Conservation (phyloP, 495 filamentous ascomycete species). For the Sphaerosporella brunnea region DNA sequence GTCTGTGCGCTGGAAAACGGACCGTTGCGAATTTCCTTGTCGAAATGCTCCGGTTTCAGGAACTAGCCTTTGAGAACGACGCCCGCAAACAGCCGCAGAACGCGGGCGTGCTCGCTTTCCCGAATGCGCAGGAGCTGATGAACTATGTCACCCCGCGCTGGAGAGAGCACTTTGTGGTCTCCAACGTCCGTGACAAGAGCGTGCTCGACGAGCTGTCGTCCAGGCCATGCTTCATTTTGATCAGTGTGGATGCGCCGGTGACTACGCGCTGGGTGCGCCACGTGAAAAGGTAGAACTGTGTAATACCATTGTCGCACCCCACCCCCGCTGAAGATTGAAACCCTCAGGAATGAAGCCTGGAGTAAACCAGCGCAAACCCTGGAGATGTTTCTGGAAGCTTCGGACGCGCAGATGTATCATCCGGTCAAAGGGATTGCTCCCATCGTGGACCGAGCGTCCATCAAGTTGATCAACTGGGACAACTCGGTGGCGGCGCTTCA, state of each 20-base stretch:
- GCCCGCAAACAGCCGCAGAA: constrained; percentile 19
- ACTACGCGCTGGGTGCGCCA: constrained; percentile 65
- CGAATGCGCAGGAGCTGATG: constrained; percentile 43
- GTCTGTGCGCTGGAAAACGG: constrained; percentile 77
- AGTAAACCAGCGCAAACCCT: background rate
- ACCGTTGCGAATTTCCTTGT: constrained; percentile 71
- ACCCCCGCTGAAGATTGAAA: too few relatives aligned
- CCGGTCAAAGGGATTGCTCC: constrained; percentile 44
- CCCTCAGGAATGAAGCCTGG: too few relatives aligned
- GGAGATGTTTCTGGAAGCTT: constrained; percentile 57
- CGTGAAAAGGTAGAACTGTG: constrained; percentile 27
- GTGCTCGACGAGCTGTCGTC: constrained; percentile 53
- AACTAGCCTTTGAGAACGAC: background rate
- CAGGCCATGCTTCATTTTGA: constrained; percentile 80
- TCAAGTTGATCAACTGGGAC: constrained; percentile 72
- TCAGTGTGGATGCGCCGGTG: constrained; percentile 81
- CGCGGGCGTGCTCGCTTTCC: constrained; percentile 33
- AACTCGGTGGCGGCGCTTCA: constrained; percentile 51
- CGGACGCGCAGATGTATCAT: constrained; percentile 62
- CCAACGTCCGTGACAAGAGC: constrained; percentile 50
- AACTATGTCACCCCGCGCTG: constrained; percentile 74
- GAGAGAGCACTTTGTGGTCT: constrained; percentile 67
- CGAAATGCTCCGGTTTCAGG: constrained; percentile 49
- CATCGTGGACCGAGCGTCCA: constrained; percentile 58
- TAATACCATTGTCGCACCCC: too few relatives aligned